Evolutionary conservation across 2,329 filamentous ascomycete species (phyloP).

Genomic region (Aspergillus hortae): DNA sequence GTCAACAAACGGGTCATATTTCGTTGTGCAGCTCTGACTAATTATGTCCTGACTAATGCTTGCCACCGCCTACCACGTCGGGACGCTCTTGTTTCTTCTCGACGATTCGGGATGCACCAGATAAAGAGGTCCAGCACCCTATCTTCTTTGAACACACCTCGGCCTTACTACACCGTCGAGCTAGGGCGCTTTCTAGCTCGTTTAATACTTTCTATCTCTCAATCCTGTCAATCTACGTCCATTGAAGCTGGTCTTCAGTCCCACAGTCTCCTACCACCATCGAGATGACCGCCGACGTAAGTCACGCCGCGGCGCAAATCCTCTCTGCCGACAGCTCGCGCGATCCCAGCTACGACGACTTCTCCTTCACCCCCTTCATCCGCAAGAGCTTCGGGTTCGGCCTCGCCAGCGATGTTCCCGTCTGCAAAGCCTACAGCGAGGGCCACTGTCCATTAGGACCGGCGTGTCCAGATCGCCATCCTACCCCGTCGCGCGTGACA

Average conservation of each 20-base stretch:
- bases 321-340: constrained; percentile 34
- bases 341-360: constrained; percentile 56
- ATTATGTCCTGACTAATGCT: background rate
- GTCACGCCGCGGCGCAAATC: constrained; percentile 29
- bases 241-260: background rate
- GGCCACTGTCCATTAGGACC: constrained; percentile 84
- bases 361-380: constrained; percentile 84
- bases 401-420: constrained; percentile 71
- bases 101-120: background rate
- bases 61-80: constrained; percentile 1
- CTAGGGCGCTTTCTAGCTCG: no score
- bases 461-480: constrained; percentile 81
- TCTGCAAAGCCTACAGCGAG: constrained; percentile 81
- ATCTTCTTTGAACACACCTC: background rate
- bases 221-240: background rate
- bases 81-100: background rate
- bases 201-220: no score
- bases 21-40: no score
- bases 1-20: background rate
- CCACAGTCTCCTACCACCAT: background rate
- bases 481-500: constrained; percentile 44
- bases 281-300: constrained; percentile 31
- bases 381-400: constrained; percentile 79
- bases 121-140: no score
- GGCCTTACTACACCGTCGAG: background rate